Conservation (phyloP, 1,284 basidiomycete genomes). For the Lignosus rhinocerotis region DNA sequence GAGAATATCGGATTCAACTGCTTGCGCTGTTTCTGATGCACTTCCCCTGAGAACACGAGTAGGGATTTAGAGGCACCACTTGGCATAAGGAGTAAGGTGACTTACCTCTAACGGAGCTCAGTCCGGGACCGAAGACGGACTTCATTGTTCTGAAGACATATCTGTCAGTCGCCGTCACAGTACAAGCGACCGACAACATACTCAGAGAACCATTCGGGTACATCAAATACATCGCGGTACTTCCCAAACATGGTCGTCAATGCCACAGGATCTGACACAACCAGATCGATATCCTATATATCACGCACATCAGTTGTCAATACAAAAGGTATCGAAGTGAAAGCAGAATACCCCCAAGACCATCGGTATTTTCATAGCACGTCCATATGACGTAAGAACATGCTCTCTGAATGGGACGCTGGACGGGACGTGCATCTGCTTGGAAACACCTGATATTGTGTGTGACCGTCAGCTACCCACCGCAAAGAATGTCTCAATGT, state of each 20-base stretch:
- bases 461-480: no score
- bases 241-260: constrained; percentile 3
- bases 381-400: constrained; percentile 4
- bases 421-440: constrained; percentile 4
- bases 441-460: constrained; percentile 7
- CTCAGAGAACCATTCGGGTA: constrained; percentile 1
- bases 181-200: background rate
- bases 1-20: constrained; percentile 7
- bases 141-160: constrained; percentile 1
- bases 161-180: background rate
- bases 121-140: constrained; percentile 7
- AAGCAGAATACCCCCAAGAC: background rate
- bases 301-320: background rate
- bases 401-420: constrained; percentile 4
- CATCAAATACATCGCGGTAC: constrained; percentile 7
- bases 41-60: background rate
- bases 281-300: constrained; percentile 3
- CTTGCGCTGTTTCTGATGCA: constrained; percentile 6
- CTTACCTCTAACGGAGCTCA: constrained; percentile 1
- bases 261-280: constrained; percentile 7
- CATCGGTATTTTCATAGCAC: constrained; percentile 2
- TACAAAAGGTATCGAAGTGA: background rate
- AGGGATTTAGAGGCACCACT: no score
- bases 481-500: no score
- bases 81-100: background rate